Base-by-base conservation (phyloP, 1,284 basidiomycete genomes). In the Ganoderma meredithae region DNA sequence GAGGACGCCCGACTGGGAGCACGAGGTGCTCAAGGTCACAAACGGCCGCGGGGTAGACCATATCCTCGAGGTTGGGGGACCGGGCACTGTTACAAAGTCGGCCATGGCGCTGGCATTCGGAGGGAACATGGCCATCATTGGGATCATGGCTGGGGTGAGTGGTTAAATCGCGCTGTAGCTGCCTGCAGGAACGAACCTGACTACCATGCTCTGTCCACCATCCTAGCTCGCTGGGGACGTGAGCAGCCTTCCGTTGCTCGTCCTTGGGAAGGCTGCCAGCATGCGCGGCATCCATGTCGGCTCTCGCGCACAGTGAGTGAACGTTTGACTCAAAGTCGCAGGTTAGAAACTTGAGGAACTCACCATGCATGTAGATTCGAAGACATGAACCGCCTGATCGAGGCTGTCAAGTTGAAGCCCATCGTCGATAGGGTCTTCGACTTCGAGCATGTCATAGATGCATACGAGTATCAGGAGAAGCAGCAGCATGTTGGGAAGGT, bases 51-150 rank as follows among this genome's bases (percentile, higher is more conserved):
- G 84, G 15, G 83, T 82, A 1, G 80, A 85, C 70, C 79, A 81
- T 69, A 75, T 86, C 61, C 69, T 85, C 71, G 84, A 86, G 66
- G 73, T 77, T 47, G 84, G 84, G 33, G 84, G 84, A 0, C 67
- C 79, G 3, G 81, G 79, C 12, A 85, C 83, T 33, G 67, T 85
- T 9, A 73, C 75, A 33, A 80, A 83, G 73, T 78, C 79, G 9
- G 72, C 82, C 70, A 76, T 76, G 36, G 76, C 78, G 31, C 74
- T 84, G 63, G 73, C 76, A 19, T 74, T 73, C 22, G 82, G 78
- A 6, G 84, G 84, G 12, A 73, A 77, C 31, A 79, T 85, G 67
- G 73, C 77, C 69, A 71, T 81, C 41, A 83, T 85, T 56, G 83
- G 83, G 27, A 79, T 81, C 68, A 73, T 84, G 8, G 81, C 80